Evolutionary conservation across 192 early-diverging fungal species (phyloP), one percentile per base, ranked within the genome.

Genomic region (Spizellomyces punctatus): DNA sequence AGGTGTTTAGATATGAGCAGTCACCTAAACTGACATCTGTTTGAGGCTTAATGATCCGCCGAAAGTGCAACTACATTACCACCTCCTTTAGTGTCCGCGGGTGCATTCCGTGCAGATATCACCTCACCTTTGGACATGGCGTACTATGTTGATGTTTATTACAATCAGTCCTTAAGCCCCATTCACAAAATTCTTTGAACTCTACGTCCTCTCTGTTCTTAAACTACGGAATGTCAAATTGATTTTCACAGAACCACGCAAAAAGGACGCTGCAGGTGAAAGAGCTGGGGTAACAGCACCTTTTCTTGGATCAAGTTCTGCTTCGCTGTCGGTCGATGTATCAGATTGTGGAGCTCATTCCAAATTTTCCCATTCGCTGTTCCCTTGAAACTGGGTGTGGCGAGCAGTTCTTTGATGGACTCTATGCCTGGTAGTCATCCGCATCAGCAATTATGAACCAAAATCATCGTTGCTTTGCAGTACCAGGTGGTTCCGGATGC

Each of bases 1-100:
- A 89, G 8, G 88, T 89, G 59, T 89, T 89, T 36, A 88, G 75
- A 71, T 89, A 89, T 8, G 86, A 88, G 74, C 88, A 89, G 77
- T 89, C 88, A 8, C 88, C 88, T 49, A 88, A 75, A 16, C 71
- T 50, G 8, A 63, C 57, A 46, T 85, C 86, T 17, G 88, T 89
- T 63, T 87, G 73, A 1, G 83, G 72, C 27, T 73, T 66, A 4
- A 80, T 46, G 58, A 88, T 85, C n/a, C 67, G 72, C 4, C 76
- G 65, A 57, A 89, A 88, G 70, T 89, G 88, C 8, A 88, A 48
- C 71, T 82, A 46, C 59, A 22, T 59, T 46, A 69, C 83, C 17
- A 44, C 27, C 8, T 17, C 17, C 10, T 7, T 62, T 62, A 50
- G 45, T n/a, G 6, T 17, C 16, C 0, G 8, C 41, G 4, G 46